Evolutionary conservation across 768 basidiomycete species (phyloP).

Genomic region (Royoungia palumana): DNA sequence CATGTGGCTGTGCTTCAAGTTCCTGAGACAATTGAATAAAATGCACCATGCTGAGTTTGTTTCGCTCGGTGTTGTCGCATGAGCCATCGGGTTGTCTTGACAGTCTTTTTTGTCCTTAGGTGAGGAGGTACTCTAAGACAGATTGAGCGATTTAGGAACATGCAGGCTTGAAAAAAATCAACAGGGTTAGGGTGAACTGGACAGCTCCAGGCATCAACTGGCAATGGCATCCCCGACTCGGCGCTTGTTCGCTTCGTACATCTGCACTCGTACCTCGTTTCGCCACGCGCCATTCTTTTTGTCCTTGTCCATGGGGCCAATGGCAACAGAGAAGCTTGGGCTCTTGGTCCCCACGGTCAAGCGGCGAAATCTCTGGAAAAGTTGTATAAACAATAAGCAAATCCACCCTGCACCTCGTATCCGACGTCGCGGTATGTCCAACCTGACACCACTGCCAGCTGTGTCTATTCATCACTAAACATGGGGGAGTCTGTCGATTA

Average conservation of each 20-base stretch:
- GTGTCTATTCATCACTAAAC: too few relatives aligned
- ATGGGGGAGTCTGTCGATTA: conserved; percentile 13
- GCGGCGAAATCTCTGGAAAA: background rate
- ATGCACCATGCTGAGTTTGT: conserved; percentile 1
- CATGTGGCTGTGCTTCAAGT: conserved; percentile 16
- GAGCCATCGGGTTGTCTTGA: too few relatives aligned
- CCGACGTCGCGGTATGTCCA: background rate
- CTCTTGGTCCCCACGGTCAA: background rate
- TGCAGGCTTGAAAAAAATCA: too few relatives aligned
- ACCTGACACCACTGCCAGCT: background rate
- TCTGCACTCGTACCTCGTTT: background rate
- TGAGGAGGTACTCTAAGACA: too few relatives aligned
- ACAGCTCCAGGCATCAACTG: background rate
- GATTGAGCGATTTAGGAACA: too few relatives aligned
- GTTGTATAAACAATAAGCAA: conserved; percentile 19
- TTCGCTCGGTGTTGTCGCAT: too few relatives aligned
- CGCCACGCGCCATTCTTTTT: conserved; percentile 13
- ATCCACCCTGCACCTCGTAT: conserved; percentile 1
- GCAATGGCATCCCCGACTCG: background rate
- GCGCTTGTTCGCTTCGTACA: background rate
- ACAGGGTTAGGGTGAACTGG: too few relatives aligned
- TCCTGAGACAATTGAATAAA: conserved; percentile 23
- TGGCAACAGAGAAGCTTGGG: conserved; percentile 4
- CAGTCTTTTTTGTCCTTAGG: too few relatives aligned
- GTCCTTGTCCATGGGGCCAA: conserved; percentile 10